Conservation (phyloP, 2,329 filamentous ascomycete species). For the Nothomitra cinnamomea region DNA sequence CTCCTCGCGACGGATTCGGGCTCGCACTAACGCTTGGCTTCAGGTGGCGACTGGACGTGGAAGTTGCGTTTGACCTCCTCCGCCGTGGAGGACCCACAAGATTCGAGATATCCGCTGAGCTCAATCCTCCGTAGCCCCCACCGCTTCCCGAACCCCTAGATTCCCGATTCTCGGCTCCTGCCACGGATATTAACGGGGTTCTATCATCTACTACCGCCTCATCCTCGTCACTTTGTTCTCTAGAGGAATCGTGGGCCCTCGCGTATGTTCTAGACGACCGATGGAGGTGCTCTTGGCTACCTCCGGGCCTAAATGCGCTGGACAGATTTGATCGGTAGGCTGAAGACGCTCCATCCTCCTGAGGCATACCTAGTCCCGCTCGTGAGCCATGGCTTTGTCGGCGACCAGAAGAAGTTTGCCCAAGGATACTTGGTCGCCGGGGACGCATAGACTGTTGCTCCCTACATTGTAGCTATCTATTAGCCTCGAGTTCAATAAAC, state of each 20-base stretch:
- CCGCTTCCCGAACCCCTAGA: constrained; percentile 14
- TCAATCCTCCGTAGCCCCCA: constrained; percentile 19
- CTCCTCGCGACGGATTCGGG: neutral
- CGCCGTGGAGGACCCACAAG: constrained; percentile 13
- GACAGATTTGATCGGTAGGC: constrained; percentile 5
- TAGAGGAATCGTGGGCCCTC: neutral
- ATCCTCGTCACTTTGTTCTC: constrained; percentile 22
- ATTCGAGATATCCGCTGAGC: constrained; percentile 16
- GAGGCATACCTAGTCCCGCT: constrained; percentile 14
- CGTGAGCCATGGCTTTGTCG: constrained; percentile 23
- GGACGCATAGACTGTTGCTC: constrained; percentile 45
- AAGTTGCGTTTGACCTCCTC: constrained; percentile 18
- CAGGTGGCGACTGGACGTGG: constrained; percentile 17
- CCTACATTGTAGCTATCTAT: constrained; percentile 22
- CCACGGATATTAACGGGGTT: constrained; percentile 34
- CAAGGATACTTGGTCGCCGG: constrained; percentile 35
- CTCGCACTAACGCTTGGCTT: constrained; percentile 2
- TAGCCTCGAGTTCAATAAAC: constrained; percentile 9
- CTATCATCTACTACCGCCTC: constrained; percentile 29
- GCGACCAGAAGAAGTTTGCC: constrained; percentile 27
- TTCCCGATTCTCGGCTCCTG: constrained; percentile 18
- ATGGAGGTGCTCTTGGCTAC: constrained; percentile 1
- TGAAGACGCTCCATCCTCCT: constrained; percentile 5
- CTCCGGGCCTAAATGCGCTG: constrained; percentile 4
- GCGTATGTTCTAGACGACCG: neutral